Base-by-base conservation (phyloP, 306 rosid genomes). In the Sphenostylis stenocarpa region DNA sequence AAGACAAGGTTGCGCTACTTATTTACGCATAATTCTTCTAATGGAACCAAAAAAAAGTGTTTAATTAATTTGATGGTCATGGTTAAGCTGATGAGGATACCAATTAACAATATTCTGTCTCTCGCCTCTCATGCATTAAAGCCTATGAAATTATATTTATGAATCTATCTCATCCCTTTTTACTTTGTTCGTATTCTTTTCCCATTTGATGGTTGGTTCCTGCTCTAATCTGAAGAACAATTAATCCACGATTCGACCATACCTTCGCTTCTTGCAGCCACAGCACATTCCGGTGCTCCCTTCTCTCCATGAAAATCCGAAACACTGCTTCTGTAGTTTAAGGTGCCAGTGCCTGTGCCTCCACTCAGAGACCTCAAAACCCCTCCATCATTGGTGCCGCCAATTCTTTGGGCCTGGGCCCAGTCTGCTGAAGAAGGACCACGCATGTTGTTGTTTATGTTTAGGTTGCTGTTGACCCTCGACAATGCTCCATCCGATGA, bases 201-300 rank as follows among this genome's bases (percentile, higher is more conserved):
- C 57, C 17, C 65, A 49, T 44, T 55, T 24, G 57, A 6, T 1
- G 15, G 45, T 43, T 49, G 34, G 51, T 12, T 36, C 23, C 14
- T 6, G 47, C 48, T 58, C 36, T 82, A 91, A 81, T 95, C 97
- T 24, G 99, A 90, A 56, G 99, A 95, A 86, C 96, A 92, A 88
- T 83, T 86, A 73, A 96, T 92, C 97, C 98, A 92, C 31, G 99
- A 86, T 85, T 96, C 97, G 77, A 90, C 86, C 87, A 90, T 96
- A 91, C 97, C 97, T 96, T 88, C 97, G 49, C 77, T 84, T 79
- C 97, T 85, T 12, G 84, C 70, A 38, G 85, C 58, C 68, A 73
- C 81, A 12, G 31, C 70, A 72, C 87, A 76, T 56, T 89, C 91
- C 3, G 86, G 73, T 72, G 80, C 88, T 72, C 80, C 89, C 17